Conservation (phyloP, 352 stramenopile genomes). For the Pythium sukuiense region DNA sequence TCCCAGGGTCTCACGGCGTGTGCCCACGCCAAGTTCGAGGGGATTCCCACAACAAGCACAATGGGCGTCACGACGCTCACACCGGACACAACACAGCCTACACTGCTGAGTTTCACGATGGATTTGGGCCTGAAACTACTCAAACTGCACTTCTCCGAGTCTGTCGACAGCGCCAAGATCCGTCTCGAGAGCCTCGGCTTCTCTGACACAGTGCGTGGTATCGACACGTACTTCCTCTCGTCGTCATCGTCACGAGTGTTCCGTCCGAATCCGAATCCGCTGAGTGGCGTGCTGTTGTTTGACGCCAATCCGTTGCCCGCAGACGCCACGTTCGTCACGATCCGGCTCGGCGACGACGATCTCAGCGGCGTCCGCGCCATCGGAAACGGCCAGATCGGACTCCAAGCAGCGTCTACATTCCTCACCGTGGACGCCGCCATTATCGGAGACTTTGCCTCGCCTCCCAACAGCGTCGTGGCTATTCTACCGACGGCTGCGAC, state of each 20-base stretch:
- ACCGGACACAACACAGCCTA: conserved; percentile 41
- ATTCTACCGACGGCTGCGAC: conserved; percentile 16
- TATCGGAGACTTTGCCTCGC: conserved; percentile 43
- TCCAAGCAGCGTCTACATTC: conserved; percentile 50
- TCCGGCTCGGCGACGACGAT: conserved; percentile 49
- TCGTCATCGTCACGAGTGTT: conserved; percentile 41
- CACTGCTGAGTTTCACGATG: conserved; percentile 56
- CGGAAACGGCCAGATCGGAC: conserved; percentile 51
- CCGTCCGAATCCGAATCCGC: conserved; percentile 42
- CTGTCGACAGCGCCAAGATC: conserved; percentile 43
- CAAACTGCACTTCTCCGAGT: conserved; percentile 71
- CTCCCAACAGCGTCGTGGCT: conserved; percentile 37
- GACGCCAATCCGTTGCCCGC: conserved; percentile 50
- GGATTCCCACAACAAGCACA: conserved; percentile 18
- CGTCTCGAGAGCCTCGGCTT: conserved; percentile 42
- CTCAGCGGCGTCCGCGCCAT: conserved; percentile 35
- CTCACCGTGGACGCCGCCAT: conserved; percentile 40
- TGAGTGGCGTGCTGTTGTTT: conserved; percentile 42
- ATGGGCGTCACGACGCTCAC: conserved; percentile 43
- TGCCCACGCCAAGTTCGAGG: conserved; percentile 24
- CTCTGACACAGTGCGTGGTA: conserved; percentile 35
- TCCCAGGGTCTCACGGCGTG: conserved; percentile 36
- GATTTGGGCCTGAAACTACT: conserved; percentile 54
- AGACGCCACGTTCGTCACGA: conserved; percentile 62
- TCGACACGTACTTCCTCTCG: conserved; percentile 44